Base-by-base conservation (phyloP, 2,329 filamentous ascomycete species). In the Triangularia verruculosa region DNA sequence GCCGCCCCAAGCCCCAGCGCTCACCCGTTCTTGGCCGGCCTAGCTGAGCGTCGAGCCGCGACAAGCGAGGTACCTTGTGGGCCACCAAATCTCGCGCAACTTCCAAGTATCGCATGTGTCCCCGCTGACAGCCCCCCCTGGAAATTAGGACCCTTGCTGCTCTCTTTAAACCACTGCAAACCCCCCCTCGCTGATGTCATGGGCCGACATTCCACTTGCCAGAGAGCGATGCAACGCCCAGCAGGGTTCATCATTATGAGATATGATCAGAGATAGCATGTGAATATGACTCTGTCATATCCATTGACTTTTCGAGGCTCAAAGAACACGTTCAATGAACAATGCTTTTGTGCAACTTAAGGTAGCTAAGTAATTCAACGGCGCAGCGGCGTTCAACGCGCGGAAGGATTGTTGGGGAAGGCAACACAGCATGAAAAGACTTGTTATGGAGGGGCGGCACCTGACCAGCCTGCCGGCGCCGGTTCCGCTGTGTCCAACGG, bases 151-250 rank as follows among this genome's bases (percentile, higher is more conserved):
- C 65, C 67, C 68, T 65, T 63, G 68, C 43, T 47, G 59, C 32
- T 17, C 52, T 17, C 32, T 30, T 52, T 54, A 13, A 22, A 47
- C 39, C 17, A 47, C 17, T 47, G 39, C 39, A 47, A 17, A 47
- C 52, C 61, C 62, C 59, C 64, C 64, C 63, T 58, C 63, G 61
- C 68, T 68, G 68, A 70, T 68, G 69, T 70, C 69, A 70, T 70
- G 67, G n/a, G 59, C 39, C 17, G 39, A 59, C 47, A 22, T 63
- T 65, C 61, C 13, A 54, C 51, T n/a, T 12, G 15, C 51, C n/a
- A 9, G 39, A 47, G n/a, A 17, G n/a, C 39, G 17, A 47, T 47
- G 39, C 39, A 47, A 47, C 39, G 39, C n/a, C 39, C 39, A 47
- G 39, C 39, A 47, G 39, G 39, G 39, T 20, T 47, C 39, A 47